phyloP scores from a whole-genome alignment of 768 basidiomycete genomes.

The Phallus indusiatus region DNA sequence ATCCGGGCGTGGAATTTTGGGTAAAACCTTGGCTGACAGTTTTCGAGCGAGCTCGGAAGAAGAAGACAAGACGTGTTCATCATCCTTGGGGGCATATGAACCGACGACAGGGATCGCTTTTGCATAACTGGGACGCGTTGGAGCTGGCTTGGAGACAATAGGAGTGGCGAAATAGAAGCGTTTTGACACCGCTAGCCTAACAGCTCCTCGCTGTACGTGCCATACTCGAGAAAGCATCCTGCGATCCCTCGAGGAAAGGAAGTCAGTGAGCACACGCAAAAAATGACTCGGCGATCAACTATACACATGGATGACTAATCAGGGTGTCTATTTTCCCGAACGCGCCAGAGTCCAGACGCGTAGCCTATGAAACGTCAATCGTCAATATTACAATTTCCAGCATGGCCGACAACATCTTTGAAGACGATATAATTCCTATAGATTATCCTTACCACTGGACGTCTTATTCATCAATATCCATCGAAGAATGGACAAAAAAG shows the following conservation, averaged over 20 bases:
- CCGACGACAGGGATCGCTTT: slow-evolving; percentile 72
- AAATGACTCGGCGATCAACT: background rate
- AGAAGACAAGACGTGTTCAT: slow-evolving; percentile 76
- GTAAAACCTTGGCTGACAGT: slow-evolving; percentile 90
- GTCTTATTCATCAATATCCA: slow-evolving; percentile 28
- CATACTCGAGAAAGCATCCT: background rate
- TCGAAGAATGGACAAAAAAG: slow-evolving; percentile 49
- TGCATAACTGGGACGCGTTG: slow-evolving; percentile 49
- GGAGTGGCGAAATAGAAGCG: slow-evolving; percentile 46
- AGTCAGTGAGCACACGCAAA: background rate
- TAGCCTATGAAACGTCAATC: too few species aligned
- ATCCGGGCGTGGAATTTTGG: slow-evolving; percentile 82
- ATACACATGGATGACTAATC: background rate
- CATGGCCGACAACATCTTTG: background rate
- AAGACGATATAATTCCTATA: slow-evolving; percentile 32
- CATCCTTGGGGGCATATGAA: slow-evolving; percentile 50
- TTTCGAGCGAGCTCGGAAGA: slow-evolving; percentile 91
- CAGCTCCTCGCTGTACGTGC: background rate
- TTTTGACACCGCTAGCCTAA: background rate
- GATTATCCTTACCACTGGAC: slow-evolving; percentile 48
- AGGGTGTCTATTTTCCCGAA: too few species aligned
- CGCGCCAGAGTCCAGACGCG: background rate
- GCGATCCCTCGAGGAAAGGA: background rate
- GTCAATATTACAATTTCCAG: background rate
- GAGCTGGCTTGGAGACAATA: slow-evolving; percentile 28